Conservation (phyloP, 805 yeast species). For the Yarrowia osloensis region DNA sequence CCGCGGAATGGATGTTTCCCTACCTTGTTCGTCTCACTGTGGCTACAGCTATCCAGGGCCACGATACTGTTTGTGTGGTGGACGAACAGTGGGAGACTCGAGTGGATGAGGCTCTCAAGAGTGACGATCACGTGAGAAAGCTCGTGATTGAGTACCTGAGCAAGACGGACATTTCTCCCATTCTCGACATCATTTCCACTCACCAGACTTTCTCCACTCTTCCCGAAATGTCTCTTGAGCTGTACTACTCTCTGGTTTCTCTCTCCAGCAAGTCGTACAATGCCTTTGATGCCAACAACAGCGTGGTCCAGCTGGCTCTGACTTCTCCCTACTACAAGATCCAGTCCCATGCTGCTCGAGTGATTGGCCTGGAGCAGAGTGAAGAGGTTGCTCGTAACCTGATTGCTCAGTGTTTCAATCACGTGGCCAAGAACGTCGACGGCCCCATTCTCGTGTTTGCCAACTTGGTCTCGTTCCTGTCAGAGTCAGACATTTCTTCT, state of each 20-base stretch:
- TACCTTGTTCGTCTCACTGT: constrained; percentile 56
- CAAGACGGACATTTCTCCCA: not conserved
- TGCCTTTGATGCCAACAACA: constrained; percentile 13
- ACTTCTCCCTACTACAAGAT: constrained; percentile 21
- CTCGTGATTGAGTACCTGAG: constrained; percentile 38
- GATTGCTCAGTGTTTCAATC: not conserved
- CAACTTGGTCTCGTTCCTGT: not conserved
- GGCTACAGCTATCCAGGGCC: constrained; percentile 60
- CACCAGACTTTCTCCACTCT: not conserved
- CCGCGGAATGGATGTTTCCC: constrained; percentile 52
- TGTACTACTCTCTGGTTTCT: constrained; percentile 20
- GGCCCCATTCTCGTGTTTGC: constrained; percentile 13
- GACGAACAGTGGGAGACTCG: constrained; percentile 78
- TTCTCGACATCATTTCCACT: constrained; percentile 44
- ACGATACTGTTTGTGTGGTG: constrained; percentile 56
- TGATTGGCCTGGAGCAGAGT: constrained; percentile 15
- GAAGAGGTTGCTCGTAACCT: not conserved
- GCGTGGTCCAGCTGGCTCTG: constrained; percentile 5
- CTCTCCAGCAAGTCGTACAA: constrained; percentile 13
- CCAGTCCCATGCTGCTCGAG: constrained; percentile 3
- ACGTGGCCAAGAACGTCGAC: constrained; percentile 6
- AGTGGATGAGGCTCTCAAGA: constrained; percentile 65
- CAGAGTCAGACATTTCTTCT: not conserved
- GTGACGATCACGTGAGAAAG: constrained; percentile 56
- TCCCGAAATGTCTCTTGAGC: not conserved